Percentiles rank a stretch among this genome's conserved stretches.
Conservation (phyloP, 768 basidiomycete genomes). For the Boletus reticulatus region DNA sequence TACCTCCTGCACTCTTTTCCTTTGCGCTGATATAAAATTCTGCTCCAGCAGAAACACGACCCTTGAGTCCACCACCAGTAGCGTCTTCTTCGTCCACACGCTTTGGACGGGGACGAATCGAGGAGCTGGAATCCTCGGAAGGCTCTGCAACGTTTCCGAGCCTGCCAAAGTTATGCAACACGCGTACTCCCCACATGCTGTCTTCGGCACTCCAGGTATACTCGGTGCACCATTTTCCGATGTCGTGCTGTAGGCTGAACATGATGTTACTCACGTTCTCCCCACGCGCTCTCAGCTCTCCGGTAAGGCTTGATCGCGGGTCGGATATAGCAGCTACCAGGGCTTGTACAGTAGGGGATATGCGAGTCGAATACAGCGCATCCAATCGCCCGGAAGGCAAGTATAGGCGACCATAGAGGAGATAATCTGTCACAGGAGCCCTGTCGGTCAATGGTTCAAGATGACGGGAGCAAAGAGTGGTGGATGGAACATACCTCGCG, state of each 20-base stretch:
- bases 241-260: conserved; percentile 87
- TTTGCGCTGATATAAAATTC: conserved; percentile 93
- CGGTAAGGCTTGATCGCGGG: conserved; percentile 49
- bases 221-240: conserved; percentile 90
- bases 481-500: conserved; percentile 54
- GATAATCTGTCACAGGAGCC: conserved; percentile 61
- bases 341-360: conserved; percentile 76
- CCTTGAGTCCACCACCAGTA: conserved; percentile 86
- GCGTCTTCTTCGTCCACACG: conserved; percentile 96
- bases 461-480: background rate
- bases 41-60: conserved; percentile 87
- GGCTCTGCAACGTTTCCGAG: conserved; percentile 41
- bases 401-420: conserved; percentile 90
- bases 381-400: conserved; percentile 87
- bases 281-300: conserved; percentile 40
- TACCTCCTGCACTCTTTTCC: conserved; percentile 90
- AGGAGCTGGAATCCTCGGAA: conserved; percentile 33
- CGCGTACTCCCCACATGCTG: conserved; percentile 85
- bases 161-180: conserved; percentile 91
- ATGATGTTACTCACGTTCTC: conserved; percentile 66
- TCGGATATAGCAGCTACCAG: conserved; percentile 87
- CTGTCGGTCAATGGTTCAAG: conserved; percentile 22
- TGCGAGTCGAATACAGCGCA: conserved; percentile 81
- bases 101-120: conserved; percentile 45
- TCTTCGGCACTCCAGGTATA: conserved; percentile 95